These are phyloP conservation scores for Ilex aquifolium DNA, from an alignment of 257 asterid species.

Conservation along the genomic window DNA sequence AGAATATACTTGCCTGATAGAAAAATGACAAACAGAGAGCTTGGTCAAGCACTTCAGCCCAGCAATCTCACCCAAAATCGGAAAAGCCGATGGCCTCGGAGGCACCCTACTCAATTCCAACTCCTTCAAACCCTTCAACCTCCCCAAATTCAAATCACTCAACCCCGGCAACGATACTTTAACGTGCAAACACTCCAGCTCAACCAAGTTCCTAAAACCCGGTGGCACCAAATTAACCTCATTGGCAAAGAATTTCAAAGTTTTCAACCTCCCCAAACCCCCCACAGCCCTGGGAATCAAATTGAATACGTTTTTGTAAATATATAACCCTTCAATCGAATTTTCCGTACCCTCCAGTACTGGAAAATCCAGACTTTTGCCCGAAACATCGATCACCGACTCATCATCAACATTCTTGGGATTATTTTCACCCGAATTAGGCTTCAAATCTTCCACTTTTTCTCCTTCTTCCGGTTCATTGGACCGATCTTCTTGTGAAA, in stretches of 20 bases:
- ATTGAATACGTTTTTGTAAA: conserved; percentile 75
- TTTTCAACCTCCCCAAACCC: conserved; percentile 51
- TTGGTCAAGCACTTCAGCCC: conserved; percentile 70
- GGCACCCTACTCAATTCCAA: conserved; percentile 82
- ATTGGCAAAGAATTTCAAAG: conserved; percentile 74
- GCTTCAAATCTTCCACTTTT: conserved; percentile 22
- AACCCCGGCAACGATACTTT: conserved; percentile 61
- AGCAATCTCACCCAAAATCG: conserved; percentile 59
- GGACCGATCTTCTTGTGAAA: background rate
- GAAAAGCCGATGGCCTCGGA: conserved; percentile 62
- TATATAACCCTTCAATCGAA: conserved; percentile 48
- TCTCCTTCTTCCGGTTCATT: conserved; percentile 4
- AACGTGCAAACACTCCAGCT: conserved; percentile 69
- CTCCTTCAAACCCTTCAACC: conserved; percentile 68
- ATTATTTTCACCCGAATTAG: conserved; percentile 15
- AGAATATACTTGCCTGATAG: conserved; percentile 55
- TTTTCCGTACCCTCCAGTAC: conserved; percentile 27
- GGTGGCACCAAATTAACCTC: conserved; percentile 74
- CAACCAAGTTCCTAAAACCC: conserved; percentile 58
- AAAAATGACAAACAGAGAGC: conserved; percentile 87
- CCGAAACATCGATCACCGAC: conserved; percentile 56
- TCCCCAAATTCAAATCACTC: conserved; percentile 64
- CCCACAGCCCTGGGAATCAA: conserved; percentile 64
- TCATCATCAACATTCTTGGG: conserved; percentile 24
- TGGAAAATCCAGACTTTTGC: conserved; percentile 55